phyloP scores from a whole-genome alignment of 495 filamentous ascomycete species.

The Aspergillus sclerotioniger region DNA sequence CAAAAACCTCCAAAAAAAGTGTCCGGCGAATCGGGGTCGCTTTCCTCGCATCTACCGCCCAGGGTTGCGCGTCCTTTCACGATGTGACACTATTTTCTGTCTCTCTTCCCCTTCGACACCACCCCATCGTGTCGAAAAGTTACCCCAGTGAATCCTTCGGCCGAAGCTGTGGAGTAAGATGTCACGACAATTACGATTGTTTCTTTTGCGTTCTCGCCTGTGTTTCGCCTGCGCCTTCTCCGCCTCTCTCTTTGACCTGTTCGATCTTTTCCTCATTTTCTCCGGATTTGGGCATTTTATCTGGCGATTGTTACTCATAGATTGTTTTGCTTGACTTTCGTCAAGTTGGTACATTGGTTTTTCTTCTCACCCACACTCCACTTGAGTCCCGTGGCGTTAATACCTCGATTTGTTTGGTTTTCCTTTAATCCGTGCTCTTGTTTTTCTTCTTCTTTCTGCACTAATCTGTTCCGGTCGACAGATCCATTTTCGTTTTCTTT shows the following conservation, averaged over 20 bases:
- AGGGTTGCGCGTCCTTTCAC: conserved; percentile 9
- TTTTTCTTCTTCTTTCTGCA: conserved; percentile 21
- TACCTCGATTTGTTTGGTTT: conserved; percentile 18
- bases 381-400: conserved; percentile 28
- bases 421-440: conserved; percentile 12
- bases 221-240: conserved; percentile 17
- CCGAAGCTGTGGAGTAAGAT: conserved; percentile 27
- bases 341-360: conserved; percentile 30
- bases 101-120: conserved; percentile 16
- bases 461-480: conserved; percentile 19
- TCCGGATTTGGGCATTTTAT: conserved; percentile 34
- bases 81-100: conserved; percentile 18
- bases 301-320: conserved; percentile 34
- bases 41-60: conserved; percentile 23
- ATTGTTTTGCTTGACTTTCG: conserved; percentile 29
- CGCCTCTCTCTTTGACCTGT: conserved; percentile 14
- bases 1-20: conserved; percentile 37
- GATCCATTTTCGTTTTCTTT: conserved; percentile 21
- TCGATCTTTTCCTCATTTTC: conserved; percentile 15
- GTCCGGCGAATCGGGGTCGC: conserved; percentile 34
- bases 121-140: conserved; percentile 21
- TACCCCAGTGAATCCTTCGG: conserved; percentile 14
- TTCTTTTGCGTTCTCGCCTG: conserved; percentile 14
- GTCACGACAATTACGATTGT: conserved; percentile 49
- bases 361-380: conserved; percentile 17